phyloP scores from a whole-genome alignment of 2,329 filamentous ascomycete species.

The Aureobasidium sp. region DNA sequence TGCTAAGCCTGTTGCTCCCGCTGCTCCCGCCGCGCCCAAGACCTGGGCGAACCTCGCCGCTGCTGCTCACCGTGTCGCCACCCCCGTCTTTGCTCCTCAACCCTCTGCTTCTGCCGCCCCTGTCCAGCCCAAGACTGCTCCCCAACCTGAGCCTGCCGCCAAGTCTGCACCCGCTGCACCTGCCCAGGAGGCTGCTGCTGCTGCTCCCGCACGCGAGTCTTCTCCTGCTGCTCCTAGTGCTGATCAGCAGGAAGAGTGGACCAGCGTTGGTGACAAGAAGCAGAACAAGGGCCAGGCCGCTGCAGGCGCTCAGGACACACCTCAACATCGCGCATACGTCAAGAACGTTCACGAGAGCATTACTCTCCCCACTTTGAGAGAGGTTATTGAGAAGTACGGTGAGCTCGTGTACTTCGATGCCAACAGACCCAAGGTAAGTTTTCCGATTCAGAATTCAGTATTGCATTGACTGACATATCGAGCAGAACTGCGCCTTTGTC shows the following conservation, averaged over 20 bases:
- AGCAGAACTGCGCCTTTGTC: constrained; percentile 89
- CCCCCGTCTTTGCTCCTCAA: constrained; percentile 31
- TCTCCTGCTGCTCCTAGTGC: constrained; percentile 23
- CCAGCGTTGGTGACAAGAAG: constrained; percentile 71
- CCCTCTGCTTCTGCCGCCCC: constrained; percentile 17
- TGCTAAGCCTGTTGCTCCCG: constrained; percentile 47
- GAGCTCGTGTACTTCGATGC: constrained; percentile 57
- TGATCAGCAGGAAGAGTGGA: constrained; percentile 66
- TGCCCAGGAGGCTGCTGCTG: constrained; percentile 24
- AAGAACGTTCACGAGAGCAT: constrained; percentile 93
- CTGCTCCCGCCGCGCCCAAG: constrained; percentile 49
- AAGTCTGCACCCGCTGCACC: constrained; percentile 24
- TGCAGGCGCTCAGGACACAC: constrained; percentile 60
- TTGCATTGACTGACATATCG: not conserved
- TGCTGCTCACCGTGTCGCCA: constrained; percentile 38
- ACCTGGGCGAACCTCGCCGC: constrained; percentile 67
- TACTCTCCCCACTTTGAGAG: constrained; percentile 62
- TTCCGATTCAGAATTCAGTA: not conserved
- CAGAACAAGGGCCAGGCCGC: constrained; percentile 64
- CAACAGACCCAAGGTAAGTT: constrained; percentile 62
- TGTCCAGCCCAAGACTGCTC: constrained; percentile 26
- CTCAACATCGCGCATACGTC: constrained; percentile 80
- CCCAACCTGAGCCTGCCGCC: constrained; percentile 21
- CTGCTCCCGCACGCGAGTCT: constrained; percentile 28
- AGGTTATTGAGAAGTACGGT: constrained; percentile 60